Conservation (phyloP, 2,329 filamentous ascomycete species). For the Colletotrichum incanum region DNA sequence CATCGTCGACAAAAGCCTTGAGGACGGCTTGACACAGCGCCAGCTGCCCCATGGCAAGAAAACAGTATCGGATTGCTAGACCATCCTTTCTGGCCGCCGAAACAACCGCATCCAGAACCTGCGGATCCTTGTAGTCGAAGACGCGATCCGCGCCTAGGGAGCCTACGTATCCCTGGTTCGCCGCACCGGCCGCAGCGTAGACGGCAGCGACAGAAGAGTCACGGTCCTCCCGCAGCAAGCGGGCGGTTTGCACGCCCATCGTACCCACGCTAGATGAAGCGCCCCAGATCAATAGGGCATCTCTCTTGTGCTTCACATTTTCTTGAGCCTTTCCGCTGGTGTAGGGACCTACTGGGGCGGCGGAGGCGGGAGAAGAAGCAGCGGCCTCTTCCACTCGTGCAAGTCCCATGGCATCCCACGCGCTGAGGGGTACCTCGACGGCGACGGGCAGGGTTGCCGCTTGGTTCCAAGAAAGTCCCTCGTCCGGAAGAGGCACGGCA, state of each 20-base stretch:
- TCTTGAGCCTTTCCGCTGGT: neutral
- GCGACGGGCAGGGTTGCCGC: neutral
- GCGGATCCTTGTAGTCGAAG: neutral
- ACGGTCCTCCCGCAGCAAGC: neutral
- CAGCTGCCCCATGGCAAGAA: neutral
- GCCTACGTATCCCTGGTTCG: neutral
- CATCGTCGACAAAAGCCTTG: neutral
- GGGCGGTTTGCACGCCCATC: constrained; percentile 42
- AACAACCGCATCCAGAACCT: neutral
- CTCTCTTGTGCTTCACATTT: neutral
- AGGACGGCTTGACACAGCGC: neutral
- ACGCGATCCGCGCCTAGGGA: neutral
- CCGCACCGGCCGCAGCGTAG: neutral
- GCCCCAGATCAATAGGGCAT: neutral
- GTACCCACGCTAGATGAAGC: constrained; percentile 11
- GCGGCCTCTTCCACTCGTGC: neutral
- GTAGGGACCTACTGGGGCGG: neutral
- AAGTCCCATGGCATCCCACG: neutral
- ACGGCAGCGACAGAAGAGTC: neutral
- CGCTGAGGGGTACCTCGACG: neutral
- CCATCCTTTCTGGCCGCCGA: neutral
- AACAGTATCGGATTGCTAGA: neutral
- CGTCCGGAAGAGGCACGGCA: neutral
- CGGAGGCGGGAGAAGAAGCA: neutral
- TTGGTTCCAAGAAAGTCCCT: neutral